Evolutionary conservation across 352 stramenopile genomes (phyloP).

Genomic region (Salisapilia sapeloensis): DNA sequence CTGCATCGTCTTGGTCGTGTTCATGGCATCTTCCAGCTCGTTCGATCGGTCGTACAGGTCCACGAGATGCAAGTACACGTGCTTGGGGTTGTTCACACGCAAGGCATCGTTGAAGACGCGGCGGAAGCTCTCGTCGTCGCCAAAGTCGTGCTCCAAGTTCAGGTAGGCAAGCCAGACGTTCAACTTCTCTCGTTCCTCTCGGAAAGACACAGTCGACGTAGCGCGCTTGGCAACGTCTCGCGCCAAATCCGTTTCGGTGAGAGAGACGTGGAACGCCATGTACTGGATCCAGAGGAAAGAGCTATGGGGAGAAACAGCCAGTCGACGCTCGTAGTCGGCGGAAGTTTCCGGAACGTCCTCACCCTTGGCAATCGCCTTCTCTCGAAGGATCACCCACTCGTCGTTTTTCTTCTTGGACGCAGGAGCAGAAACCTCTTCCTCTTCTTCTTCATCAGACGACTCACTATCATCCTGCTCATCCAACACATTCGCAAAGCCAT

Average conservation of each 20-base stretch:
- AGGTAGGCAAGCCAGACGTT: constrained; percentile 94
- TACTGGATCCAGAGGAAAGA: constrained; percentile 96
- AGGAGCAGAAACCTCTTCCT: constrained; percentile 14
- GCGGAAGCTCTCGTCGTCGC: constrained; percentile 79
- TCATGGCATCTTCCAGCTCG: constrained; percentile 48
- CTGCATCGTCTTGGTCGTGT: constrained; percentile 70
- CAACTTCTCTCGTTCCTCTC: constrained; percentile 92
- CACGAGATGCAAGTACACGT: constrained; percentile 89
- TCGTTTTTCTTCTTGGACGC: constrained; percentile 69
- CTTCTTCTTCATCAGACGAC: constrained; percentile 28
- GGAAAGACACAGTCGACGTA: constrained; percentile 89
- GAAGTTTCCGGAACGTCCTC: constrained; percentile 85
- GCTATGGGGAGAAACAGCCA: constrained; percentile 88
- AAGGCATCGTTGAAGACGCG: constrained; percentile 85
- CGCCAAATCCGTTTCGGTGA: constrained; percentile 87
- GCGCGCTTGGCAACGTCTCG: constrained; percentile 86
- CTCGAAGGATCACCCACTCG: constrained; percentile 88
- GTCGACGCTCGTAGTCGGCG: constrained; percentile 90
- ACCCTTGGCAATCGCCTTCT: constrained; percentile 85
- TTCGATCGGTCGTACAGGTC: constrained; percentile 79
- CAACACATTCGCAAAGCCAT: constrained; percentile 68
- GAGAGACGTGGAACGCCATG: constrained; percentile 94
- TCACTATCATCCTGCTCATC: constrained; percentile 25
- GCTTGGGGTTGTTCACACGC: constrained; percentile 90
- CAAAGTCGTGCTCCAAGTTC: constrained; percentile 94